A percentile compares a stretch with the other conserved stretches of the same genome.
phyloP scores from a whole-genome alignment of 2,329 filamentous ascomycete species.

The Cladosporium sp. region DNA sequence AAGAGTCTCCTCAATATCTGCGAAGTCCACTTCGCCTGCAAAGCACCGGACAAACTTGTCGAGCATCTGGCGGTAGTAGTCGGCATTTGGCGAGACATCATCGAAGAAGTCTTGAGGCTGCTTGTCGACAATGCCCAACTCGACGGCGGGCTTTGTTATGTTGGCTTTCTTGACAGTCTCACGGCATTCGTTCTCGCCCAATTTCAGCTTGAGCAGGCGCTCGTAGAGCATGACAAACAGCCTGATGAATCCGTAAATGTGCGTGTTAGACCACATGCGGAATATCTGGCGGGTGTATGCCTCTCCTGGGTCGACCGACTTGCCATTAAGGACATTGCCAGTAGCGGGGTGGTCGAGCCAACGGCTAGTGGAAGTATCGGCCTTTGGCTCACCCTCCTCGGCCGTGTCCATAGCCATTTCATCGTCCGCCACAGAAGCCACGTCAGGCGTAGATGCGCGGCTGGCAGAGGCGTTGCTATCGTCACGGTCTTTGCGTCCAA shows the following conservation, averaged over 20 bases:
- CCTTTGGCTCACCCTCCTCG: conserved; percentile 29
- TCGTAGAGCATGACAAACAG: conserved; percentile 90
- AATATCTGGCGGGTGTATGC: conserved; percentile 78
- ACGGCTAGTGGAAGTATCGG: conserved; percentile 63
- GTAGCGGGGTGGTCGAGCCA: conserved; percentile 61
- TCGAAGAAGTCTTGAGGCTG: conserved; percentile 73
- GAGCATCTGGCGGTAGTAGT: conserved; percentile 83
- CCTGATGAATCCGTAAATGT: conserved; percentile 91
- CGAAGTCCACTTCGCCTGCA: conserved; percentile 76
- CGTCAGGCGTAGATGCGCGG: conserved; percentile 86
- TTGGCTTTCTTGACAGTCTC: conserved; percentile 73
- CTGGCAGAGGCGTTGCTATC: conserved; percentile 75
- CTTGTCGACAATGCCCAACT: conserved; percentile 81
- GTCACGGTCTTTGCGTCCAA: conserved; percentile 71
- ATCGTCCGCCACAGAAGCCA: conserved; percentile 74
- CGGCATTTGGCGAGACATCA: conserved; percentile 62
- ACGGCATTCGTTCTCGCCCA: conserved; percentile 70
- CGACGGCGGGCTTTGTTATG: conserved; percentile 75
- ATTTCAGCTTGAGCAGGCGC: conserved; percentile 80
- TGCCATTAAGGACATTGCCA: conserved; percentile 59
- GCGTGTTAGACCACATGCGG: conserved; percentile 89
- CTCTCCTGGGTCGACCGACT: conserved; percentile 72
- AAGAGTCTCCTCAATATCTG: conserved; percentile 83
- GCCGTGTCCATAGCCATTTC: conserved; percentile 58
- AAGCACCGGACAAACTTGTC: conserved; percentile 85